Conservation (phyloP, 1,284 basidiomycete species). For the Phenoliferia sp. region DNA sequence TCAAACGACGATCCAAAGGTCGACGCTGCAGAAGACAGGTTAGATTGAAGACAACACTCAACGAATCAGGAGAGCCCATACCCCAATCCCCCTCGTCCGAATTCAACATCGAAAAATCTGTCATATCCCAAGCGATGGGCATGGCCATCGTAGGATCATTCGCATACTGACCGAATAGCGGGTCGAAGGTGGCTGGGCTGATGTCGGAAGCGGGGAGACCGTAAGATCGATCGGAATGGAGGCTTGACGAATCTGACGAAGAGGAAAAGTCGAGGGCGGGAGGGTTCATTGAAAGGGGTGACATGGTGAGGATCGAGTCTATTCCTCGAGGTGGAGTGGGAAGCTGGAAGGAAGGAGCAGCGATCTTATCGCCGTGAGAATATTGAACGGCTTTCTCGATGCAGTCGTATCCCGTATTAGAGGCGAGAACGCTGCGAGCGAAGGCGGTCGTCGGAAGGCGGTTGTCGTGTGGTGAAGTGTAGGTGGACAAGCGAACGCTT, state of each 20-base stretch:
- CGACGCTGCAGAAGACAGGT: not conserved
- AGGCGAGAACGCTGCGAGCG: not conserved
- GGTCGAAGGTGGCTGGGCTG: not conserved
- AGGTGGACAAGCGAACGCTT: too few relatives aligned
- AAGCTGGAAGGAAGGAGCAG: not conserved
- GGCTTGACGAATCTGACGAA: not conserved
- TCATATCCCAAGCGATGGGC: not conserved
- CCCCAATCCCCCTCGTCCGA: not conserved
- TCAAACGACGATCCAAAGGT: not conserved
- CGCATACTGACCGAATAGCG: not conserved
- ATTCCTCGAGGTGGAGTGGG: not conserved
- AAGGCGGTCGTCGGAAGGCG: not conserved
- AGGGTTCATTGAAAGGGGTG: not conserved
- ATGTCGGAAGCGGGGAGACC: not conserved
- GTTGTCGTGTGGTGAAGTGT: not conserved
- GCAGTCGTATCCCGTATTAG: not conserved
- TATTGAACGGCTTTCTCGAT: not conserved
- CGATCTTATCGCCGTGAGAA: not conserved
- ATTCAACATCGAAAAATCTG: not conserved
- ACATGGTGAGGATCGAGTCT: not conserved
- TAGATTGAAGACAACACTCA: not conserved
- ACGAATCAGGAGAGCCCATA: not conserved
- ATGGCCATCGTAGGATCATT: not conserved
- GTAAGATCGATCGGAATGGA: not conserved
- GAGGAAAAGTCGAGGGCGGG: not conserved